Evolutionary conservation across 2,329 filamentous ascomycete species (phyloP).

Genomic region (Penicillium frequentans): DNA sequence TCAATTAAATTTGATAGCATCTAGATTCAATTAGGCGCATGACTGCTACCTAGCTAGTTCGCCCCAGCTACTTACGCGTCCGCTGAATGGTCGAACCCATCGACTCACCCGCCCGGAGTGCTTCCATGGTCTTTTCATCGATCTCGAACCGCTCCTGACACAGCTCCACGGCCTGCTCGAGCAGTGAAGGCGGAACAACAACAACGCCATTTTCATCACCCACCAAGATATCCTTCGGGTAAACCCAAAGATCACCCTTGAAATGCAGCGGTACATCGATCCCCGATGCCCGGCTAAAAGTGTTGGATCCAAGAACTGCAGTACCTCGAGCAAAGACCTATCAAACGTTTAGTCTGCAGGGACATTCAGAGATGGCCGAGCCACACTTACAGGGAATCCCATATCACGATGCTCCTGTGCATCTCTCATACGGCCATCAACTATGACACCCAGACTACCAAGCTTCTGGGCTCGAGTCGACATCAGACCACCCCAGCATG

Average conservation of each 20-base stretch:
- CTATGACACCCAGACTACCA: slow-evolving; percentile 8
- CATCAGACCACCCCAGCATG: slow-evolving; percentile 17
- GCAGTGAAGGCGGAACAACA: slow-evolving; percentile 12
- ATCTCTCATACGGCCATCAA: slow-evolving; percentile 17
- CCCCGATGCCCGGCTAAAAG: slow-evolving; percentile 15
- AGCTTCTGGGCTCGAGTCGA: slow-evolving; percentile 16
- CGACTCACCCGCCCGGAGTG: slow-evolving; percentile 13
- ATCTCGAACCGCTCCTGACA: slow-evolving; percentile 18
- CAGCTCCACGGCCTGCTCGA: slow-evolving; percentile 12
- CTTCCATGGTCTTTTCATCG: slow-evolving; percentile 18
- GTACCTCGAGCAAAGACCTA: slow-evolving; percentile 16
- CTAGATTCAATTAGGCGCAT: neutral
- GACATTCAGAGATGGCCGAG: neutral
- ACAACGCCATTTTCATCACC: slow-evolving; percentile 19
- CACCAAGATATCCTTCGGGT: slow-evolving; percentile 16
- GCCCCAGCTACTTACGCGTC: slow-evolving; percentile 9
- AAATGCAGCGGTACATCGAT: slow-evolving; percentile 17
- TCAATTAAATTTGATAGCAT: neutral
- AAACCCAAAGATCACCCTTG: slow-evolving; percentile 13
- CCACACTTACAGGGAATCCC: slow-evolving; percentile 9
- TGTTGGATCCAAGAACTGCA: slow-evolving; percentile 13
- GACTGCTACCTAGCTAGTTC: neutral
- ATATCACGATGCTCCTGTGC: slow-evolving; percentile 14
- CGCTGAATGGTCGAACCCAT: slow-evolving; percentile 14
- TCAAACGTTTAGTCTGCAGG: neutral